phyloP scores from a whole-genome alignment of 164 flowering plant genomes.

The Nymphaea thermarum region DNA sequence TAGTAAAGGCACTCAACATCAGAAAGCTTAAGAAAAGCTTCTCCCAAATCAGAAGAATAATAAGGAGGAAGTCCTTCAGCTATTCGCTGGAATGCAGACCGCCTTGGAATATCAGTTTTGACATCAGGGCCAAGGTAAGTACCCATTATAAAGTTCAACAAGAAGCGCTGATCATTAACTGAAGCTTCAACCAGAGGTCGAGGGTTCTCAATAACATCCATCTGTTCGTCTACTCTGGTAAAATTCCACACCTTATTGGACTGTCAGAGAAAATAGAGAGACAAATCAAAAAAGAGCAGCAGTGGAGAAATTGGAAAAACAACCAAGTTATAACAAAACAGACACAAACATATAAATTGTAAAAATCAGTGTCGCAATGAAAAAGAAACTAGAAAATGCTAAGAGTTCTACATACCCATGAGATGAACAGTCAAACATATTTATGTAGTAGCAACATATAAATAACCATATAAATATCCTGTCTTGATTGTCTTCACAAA shows the following conservation, averaged over 20 bases:
- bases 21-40: conserved; percentile 6
- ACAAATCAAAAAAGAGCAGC: too few species aligned
- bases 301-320: too few species aligned
- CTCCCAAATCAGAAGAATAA: conserved; percentile 5
- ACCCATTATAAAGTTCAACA: conserved; percentile 11
- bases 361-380: too few species aligned
- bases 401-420: too few species aligned
- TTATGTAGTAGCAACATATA: too few species aligned
- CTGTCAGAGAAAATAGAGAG: not conserved
- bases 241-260: not conserved
- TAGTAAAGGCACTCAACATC: conserved; percentile 9
- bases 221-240: not conserved
- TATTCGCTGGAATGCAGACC: conserved; percentile 11
- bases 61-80: conserved; percentile 10
- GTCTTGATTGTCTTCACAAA: too few species aligned
- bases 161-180: conserved; percentile 9
- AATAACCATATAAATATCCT: too few species aligned
- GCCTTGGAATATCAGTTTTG: conserved; percentile 12
- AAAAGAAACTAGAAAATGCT: too few species aligned
- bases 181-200: conserved; percentile 6
- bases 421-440: too few species aligned
- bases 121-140: conserved; percentile 14
- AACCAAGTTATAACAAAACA: too few species aligned
- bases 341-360: too few species aligned
- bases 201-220: conserved; percentile 5